Base-by-base conservation (phyloP, 2,329 filamentous ascomycete species). In the Aspergillus sp. region DNA sequence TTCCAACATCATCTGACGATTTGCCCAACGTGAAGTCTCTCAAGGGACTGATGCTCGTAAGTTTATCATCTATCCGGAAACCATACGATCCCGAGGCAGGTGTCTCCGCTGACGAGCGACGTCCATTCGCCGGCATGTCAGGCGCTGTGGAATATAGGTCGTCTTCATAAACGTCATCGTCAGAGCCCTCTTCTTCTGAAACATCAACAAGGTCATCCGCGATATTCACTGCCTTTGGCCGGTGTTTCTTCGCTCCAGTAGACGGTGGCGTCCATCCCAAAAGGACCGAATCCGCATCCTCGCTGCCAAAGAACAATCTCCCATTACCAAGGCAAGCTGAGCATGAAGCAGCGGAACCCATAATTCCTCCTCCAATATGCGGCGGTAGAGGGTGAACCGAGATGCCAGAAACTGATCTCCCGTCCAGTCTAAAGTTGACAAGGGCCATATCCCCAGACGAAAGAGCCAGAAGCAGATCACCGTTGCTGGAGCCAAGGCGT, bases 321-420 rank as follows among this genome's bases (percentile, higher is more conserved):
- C 79, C 77, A 33, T 75, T 74, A 3, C 76, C 74, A 3, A 96
- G 56, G 33, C 70, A 74, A 15, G 78, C 75, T 2, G 85, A 71
- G 40, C 82, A 86, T 1, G 85, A 80, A 15, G 79, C 73, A 14
- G 71, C 64, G 26, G 72, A 70, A 30, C 71, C 71, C 36, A 93
- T 53, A 7, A 83, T 40, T 17, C 61, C 55, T 5, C 81, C 80
- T 7, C 82, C 81, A 15, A 72, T 68, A 33, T 83, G 75, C 24
- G 63, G 49, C 4, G 73, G 53, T 4, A 95, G 67, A 24, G 74
- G 60, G 41, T 75, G 77, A 33, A 98, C 63, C n/a, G 72, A 76
- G 39, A 98, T 69, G 1, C 86, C 86, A 15, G 88, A 93, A 2
- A 98, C 86, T 2, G 84, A 93, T 34, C 91, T 76, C 11, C 93